Base-by-base conservation (phyloP, 768 basidiomycete genomes). In the Serendipita sp. region DNA sequence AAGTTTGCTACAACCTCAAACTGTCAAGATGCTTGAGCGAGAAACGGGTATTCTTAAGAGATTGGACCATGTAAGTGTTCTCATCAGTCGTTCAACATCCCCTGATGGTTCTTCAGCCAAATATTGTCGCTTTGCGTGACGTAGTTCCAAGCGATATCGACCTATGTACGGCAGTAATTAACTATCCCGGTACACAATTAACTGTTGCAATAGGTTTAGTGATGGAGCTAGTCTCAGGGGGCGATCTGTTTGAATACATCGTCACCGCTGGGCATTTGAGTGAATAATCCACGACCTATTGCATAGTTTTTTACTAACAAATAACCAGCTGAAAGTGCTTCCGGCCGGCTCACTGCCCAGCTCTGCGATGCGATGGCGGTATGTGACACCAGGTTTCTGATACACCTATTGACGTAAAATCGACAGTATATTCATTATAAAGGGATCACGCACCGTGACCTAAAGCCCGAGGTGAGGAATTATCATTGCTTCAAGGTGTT, bases 391-490 rank as follows among this genome's bases (percentile, higher is more conserved):
- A 34, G 32, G 44, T 8, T 18, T 41, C 56, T n/a, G 4, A 15
- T 28, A 8, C 11, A 35, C 15, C 44, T 30, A 45, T 38, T 64
- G 41, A 51, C 16, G 13, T 64, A 15, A 66, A 13, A 79, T 60
- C 89, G 89, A 66, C 35, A 67, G 66, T 70, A 66, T 65, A 66
- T 69, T 4, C 77, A 78, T 66, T 77, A 76, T 5, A 77, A 83
- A 70, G 87, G 86, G 15, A 86, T 99, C 51, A 82, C 92, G 0
- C 95, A 98, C 74, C 87, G 96, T 51, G 96, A 99, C 73, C 76
- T 97, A 51, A 96, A 96, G 73, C 94, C 95, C 5, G 73, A 74
- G 56, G 67, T 70, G 37, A 58, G 66, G 15, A 60, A 28, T 46
- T 34, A 0, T 30, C 7, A 10, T 13, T 46, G 15, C 32, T 63